phyloP scores from a whole-genome alignment of 169 alveolate species.

The Sarcocystis neurona region DNA sequence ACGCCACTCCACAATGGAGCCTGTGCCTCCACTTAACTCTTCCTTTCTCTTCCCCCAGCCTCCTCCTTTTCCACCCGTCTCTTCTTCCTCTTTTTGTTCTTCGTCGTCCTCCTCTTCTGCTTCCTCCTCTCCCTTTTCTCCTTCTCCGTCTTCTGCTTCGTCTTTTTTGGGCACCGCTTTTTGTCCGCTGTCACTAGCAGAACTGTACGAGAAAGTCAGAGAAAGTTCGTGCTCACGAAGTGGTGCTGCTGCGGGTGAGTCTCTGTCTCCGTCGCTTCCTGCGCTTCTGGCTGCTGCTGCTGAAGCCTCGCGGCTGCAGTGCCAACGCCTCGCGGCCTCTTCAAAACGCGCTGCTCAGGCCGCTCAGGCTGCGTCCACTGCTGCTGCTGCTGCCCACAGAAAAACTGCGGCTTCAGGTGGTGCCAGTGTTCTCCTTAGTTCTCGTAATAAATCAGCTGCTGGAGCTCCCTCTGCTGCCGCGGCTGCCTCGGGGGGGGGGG shows the following conservation, averaged over 20 bases:
- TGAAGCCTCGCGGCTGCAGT: not conserved
- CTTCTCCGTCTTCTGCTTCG: not conserved
- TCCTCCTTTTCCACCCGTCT: not conserved
- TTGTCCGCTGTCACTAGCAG: conserved; percentile 20
- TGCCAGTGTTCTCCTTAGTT: not conserved
- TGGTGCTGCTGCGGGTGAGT: too few species aligned
- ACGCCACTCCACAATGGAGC: too few species aligned
- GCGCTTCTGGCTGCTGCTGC: conserved; percentile 21
- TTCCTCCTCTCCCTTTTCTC: not conserved
- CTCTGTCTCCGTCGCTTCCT: conserved; percentile 29
- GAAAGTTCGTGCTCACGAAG: not conserved
- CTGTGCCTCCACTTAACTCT: too few species aligned
- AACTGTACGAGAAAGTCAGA: conserved; percentile 3
- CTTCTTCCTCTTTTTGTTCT: not conserved
- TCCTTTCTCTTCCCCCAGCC: not conserved
- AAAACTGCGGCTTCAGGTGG: too few species aligned
- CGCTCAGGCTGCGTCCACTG: too few species aligned
- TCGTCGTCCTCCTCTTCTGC: not conserved
- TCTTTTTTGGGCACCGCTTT: conserved; percentile 34
- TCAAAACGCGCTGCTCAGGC: not conserved
- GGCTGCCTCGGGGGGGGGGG: not conserved
- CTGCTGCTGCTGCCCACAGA: too few species aligned
- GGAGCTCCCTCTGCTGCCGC: not conserved
- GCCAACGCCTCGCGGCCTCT: not conserved
- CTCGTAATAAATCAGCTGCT: not conserved